Evolutionary conservation across 1,139 yeast genomes (phyloP), one percentile per base, ranked within the genome.

Genomic region (Sugiyamaella castrensis): DNA sequence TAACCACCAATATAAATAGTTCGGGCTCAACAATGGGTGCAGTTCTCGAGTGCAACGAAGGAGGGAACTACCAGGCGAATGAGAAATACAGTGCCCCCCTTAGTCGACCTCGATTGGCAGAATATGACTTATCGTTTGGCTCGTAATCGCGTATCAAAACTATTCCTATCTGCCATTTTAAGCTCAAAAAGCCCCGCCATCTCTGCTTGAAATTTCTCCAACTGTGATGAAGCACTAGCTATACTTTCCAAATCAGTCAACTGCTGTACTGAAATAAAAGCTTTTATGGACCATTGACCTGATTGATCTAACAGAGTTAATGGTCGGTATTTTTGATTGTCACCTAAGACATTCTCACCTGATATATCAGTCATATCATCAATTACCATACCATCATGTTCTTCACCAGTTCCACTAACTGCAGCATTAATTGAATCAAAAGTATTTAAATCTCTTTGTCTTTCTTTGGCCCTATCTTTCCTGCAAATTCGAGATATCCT

Each of bases 1-100:
- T 89, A 89, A 0, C 96, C 96, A 11, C 84, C 79, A 24, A 89
- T 73, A 52, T 83, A 82, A 55, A 89, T 86, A 65, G 83, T 79
- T 67, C 40, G 30, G 10, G 12, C n/a, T 24, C 9, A 5, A 32
- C 40, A 27, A 16, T 13, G 40, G n/a, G 31, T 16, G 7, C 28
- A 36, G 39, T 36, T 15, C 13, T n/a, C 37, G 37, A 33, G 37
- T 7, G 4, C 37, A 7, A 15, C 10, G 15, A 19, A 4, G n/a
- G n/a, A n/a, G n/a, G n/a, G n/a, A n/a, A n/a, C n/a, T n/a, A n/a
- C n/a, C n/a, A n/a, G n/a, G n/a, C n/a, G n/a, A n/a, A n/a, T n/a
- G n/a, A n/a, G n/a, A n/a, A n/a, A n/a, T n/a, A n/a, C n/a, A n/a
- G n/a, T n/a, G n/a, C 24, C 24, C 24, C 24, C 24, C 5, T 19